phyloP scores from a whole-genome alignment of 805 yeast genomes.

The Kazachstania viticola region DNA sequence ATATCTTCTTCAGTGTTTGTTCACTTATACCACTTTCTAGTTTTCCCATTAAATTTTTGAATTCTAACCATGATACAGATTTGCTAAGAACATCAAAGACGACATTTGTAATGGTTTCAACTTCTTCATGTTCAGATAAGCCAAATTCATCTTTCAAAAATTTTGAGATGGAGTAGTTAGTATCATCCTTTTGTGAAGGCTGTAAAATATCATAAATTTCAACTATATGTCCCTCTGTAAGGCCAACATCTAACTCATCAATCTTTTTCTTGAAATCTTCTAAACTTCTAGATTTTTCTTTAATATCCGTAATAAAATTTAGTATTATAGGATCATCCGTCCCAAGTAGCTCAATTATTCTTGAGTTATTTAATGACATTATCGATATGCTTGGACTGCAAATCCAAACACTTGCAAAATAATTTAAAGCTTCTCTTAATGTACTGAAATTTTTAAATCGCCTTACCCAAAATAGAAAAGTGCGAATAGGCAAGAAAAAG shows the following conservation, averaged over 20 bases:
- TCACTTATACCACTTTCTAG: slow-evolving; percentile 16
- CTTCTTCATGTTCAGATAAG: slow-evolving; percentile 6
- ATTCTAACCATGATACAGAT: slow-evolving; percentile 5
- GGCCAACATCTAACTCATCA: slow-evolving; percentile 34
- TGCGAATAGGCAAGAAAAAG: too few relatives aligned
- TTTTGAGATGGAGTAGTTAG: neutral
- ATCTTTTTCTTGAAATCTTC: slow-evolving; percentile 30
- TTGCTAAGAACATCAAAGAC: slow-evolving; percentile 10
- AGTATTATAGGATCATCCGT: slow-evolving; percentile 35
- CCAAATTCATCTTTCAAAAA: neutral
- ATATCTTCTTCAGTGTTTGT: slow-evolving; percentile 6
- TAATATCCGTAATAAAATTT: slow-evolving; percentile 34
- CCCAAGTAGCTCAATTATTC: slow-evolving; percentile 22
- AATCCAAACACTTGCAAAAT: too few relatives aligned
- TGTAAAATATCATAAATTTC: slow-evolving; percentile 7
- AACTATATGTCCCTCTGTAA: slow-evolving; percentile 8
- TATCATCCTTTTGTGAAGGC: slow-evolving; percentile 1
- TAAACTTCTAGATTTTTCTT: slow-evolving; percentile 21
- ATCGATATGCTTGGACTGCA: too few relatives aligned
- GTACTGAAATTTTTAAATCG: too few relatives aligned
- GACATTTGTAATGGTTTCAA: slow-evolving; percentile 15
- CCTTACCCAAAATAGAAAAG: too few relatives aligned
- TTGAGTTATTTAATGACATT: slow-evolving; percentile 3
- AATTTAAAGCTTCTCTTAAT: too few relatives aligned
- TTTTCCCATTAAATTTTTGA: slow-evolving; percentile 8